phyloP scores from a whole-genome alignment of 73 alveolate genomes.

The Paraurostyla sp. region DNA sequence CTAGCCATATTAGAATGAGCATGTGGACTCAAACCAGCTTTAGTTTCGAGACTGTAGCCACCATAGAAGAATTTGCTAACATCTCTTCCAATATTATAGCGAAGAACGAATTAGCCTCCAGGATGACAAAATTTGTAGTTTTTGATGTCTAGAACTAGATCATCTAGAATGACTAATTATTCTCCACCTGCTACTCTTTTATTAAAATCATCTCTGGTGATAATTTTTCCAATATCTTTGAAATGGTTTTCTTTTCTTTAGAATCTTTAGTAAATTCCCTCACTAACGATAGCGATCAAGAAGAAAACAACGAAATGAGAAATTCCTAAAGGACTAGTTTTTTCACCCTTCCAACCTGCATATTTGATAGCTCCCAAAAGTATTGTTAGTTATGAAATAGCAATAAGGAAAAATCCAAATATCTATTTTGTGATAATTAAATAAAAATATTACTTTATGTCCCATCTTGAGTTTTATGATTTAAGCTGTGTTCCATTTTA shows the following conservation, averaged over 20 bases:
- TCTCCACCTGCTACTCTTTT: slow-evolving; percentile 24
- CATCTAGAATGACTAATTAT: slow-evolving; percentile 52
- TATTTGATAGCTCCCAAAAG: background rate
- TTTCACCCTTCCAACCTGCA: background rate
- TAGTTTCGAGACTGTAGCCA: slow-evolving; percentile 72
- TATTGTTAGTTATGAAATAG: slow-evolving; percentile 9
- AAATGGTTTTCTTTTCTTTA: background rate
- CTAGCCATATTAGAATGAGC: slow-evolving; percentile 50
- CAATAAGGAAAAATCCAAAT: background rate
- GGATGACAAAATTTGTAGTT: slow-evolving; percentile 46
- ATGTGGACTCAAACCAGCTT: background rate
- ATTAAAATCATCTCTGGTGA: slow-evolving; percentile 3
- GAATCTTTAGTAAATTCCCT: background rate
- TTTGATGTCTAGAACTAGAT: slow-evolving; percentile 32
- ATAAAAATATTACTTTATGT: background rate
- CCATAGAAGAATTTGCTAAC: slow-evolving; percentile 84
- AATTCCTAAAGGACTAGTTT: background rate
- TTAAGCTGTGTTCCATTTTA: slow-evolving; percentile 31
- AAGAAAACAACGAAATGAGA: background rate
- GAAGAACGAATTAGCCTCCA: slow-evolving; percentile 59
- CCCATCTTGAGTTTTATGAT: background rate
- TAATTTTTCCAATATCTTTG: background rate
- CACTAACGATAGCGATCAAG: background rate
- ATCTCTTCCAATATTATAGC: slow-evolving; percentile 61
- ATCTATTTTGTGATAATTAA: background rate